Percentiles rank a stretch among this genome's conserved stretches.
phyloP scores from a whole-genome alignment of 306 rosid genomes.

The Abrus precatorius region DNA sequence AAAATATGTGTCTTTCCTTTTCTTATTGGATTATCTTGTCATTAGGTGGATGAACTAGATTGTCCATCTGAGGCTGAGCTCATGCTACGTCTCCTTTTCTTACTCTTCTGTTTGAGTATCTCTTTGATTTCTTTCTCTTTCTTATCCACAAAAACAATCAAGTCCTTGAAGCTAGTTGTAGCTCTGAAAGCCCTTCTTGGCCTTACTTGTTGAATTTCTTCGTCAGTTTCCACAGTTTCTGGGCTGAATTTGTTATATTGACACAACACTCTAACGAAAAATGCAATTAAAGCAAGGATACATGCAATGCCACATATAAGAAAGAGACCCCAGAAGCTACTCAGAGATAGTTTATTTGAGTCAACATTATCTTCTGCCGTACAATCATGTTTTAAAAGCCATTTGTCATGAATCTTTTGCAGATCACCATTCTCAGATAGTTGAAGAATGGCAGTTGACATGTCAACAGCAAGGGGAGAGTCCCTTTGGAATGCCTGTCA shows the following conservation, averaged over 20 bases:
- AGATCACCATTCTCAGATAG: slow-evolving; percentile 96
- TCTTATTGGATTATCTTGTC: too few species aligned
- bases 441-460: slow-evolving; percentile 97
- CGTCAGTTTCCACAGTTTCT: slow-evolving; percentile 38
- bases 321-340: slow-evolving; percentile 95
- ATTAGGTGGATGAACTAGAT: slow-evolving; percentile 36
- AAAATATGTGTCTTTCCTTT: too few species aligned
- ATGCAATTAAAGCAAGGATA: slow-evolving; percentile 61
- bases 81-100: slow-evolving; percentile 44
- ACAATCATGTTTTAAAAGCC: slow-evolving; percentile 73
- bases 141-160: slow-evolving; percentile 66
- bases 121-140: slow-evolving; percentile 77
- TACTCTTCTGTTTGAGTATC: slow-evolving; percentile 59
- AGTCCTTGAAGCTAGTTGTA: slow-evolving; percentile 60
- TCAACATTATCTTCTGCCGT: slow-evolving; percentile 48
- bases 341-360: slow-evolving; percentile 63
- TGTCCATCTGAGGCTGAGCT: slow-evolving; percentile 47
- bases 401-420: slow-evolving; percentile 90
- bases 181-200: slow-evolving; percentile 27
- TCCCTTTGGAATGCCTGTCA: slow-evolving; percentile 94
- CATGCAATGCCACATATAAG: slow-evolving; percentile 80
- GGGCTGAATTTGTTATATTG: slow-evolving; percentile 72
- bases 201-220: slow-evolving; percentile 54
- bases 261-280: slow-evolving; percentile 60
- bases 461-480: slow-evolving; percentile 92